These are phyloP conservation scores for Ogataea paradorogensis DNA, from an alignment of 805 yeast species.

Conservation along the genomic window DNA sequence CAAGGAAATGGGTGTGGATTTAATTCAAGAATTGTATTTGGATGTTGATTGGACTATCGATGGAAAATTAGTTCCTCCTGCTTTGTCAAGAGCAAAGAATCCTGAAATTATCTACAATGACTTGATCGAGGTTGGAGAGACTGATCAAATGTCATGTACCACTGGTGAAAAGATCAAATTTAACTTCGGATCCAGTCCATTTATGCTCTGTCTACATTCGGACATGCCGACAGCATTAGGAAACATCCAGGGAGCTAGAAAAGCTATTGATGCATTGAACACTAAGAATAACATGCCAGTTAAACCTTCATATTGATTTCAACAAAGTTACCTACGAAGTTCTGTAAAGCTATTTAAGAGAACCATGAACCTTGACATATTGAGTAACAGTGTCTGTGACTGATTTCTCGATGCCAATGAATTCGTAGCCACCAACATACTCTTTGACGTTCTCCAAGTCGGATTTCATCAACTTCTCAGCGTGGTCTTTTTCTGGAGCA, in stretches of 20 bases:
- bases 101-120: conserved; percentile 33
- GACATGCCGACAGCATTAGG: conserved; percentile 39
- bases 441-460: conserved; percentile 7
- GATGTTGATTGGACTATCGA: conserved; percentile 35
- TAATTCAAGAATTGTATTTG: conserved; percentile 37
- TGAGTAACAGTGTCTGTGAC: conserved; percentile 42
- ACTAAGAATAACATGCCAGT: conserved; percentile 8
- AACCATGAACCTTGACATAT: conserved; percentile 11
- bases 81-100: conserved; percentile 30
- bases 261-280: conserved; percentile 32
- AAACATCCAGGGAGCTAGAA: conserved; percentile 31
- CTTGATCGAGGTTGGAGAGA: conserved; percentile 28
- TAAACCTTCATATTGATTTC: conserved; percentile 1
- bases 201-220: conserved; percentile 36
- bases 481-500: conserved; percentile 29
- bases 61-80: conserved; percentile 32
- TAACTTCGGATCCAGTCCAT: conserved; percentile 31
- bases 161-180: conserved; percentile 27
- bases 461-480: neutral
- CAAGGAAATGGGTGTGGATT: conserved; percentile 31
- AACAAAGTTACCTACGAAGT: neutral
- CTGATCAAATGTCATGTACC: conserved; percentile 24
- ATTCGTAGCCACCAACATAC: conserved; percentile 32
- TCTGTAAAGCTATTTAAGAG: too few species aligned
- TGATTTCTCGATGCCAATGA: conserved; percentile 36